phyloP scores from a whole-genome alignment of 371 early-diverging fungal genomes.

The Nosema muscidifuracis region DNA sequence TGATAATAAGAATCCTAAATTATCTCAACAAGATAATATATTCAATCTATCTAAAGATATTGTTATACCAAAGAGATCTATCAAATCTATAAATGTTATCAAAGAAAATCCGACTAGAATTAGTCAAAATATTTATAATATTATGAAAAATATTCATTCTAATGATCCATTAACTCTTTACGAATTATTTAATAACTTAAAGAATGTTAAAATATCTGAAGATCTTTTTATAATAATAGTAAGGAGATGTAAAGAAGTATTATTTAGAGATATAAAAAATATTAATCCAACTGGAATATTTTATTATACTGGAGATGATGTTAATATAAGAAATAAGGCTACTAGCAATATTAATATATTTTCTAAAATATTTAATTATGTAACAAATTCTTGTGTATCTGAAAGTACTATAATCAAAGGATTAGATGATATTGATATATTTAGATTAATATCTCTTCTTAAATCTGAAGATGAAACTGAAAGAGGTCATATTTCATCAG shows the following conservation, averaged over 20 bases:
- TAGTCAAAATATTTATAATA: neutral
- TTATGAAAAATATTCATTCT: neutral
- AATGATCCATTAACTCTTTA: slow-evolving; percentile 3
- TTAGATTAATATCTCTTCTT: neutral
- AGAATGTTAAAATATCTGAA: neutral
- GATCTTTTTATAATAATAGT: neutral
- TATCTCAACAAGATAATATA: neutral
- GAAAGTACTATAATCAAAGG: neutral
- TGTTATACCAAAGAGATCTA: neutral
- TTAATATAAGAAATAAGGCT: neutral
- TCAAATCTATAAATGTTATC: neutral
- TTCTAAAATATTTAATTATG: neutral
- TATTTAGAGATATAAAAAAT: slow-evolving; percentile 6
- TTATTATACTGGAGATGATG: neutral
- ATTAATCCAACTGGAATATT: neutral
- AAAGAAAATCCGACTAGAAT: neutral
- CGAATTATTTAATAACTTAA: neutral
- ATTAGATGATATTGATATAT: neutral
- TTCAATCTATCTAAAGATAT: neutral
- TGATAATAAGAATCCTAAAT: neutral
- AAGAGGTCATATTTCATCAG: neutral
- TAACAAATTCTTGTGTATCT: neutral
- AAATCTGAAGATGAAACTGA: slow-evolving; percentile 13
- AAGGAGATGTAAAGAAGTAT: neutral
- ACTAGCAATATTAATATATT: slow-evolving; percentile 1